phyloP scores from a whole-genome alignment of 164 flowering plant species.

The Euptelea pleiosperma region DNA sequence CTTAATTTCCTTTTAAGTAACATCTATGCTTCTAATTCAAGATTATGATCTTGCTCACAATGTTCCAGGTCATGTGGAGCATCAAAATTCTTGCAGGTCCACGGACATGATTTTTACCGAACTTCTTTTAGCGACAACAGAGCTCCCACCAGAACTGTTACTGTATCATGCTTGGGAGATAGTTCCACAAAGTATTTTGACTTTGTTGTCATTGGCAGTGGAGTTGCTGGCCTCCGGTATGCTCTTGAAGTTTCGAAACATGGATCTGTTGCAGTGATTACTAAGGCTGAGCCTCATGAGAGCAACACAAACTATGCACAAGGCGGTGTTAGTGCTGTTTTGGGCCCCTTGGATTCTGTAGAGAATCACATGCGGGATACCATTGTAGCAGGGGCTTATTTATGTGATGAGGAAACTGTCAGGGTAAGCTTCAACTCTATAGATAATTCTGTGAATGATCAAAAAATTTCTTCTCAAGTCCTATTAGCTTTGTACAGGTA shows the following conservation, averaged over 20 bases:
- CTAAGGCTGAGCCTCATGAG: conserved; percentile 95
- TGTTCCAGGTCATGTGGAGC: conserved; percentile 50
- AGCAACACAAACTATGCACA: conserved; percentile 99
- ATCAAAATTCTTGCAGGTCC: conserved; percentile 35
- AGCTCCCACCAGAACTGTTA: conserved; percentile 30
- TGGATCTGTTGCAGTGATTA: conserved; percentile 94
- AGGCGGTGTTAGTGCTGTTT: conserved; percentile 97
- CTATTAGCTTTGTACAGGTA: conserved; percentile 47
- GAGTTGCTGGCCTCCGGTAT: conserved; percentile 94
- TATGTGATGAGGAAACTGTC: conserved; percentile 97
- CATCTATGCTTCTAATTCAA: conserved; percentile 1
- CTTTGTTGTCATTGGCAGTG: conserved; percentile 90
- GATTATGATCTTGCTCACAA: not conserved
- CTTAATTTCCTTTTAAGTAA: not conserved
- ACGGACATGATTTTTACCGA: conserved; percentile 17
- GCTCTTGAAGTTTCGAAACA: conserved; percentile 93
- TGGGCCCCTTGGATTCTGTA: conserved; percentile 85
- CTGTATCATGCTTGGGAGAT: conserved; percentile 45
- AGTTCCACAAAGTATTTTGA: conserved; percentile 68
- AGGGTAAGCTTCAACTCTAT: conserved; percentile 48
- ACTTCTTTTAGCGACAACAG: conserved; percentile 18
- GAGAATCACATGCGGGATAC: conserved; percentile 94
- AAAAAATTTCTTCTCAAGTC: conserved; percentile 11
- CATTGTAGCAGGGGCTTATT: conserved; percentile 93
- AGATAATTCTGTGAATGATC: no score